Evolutionary conservation across 1,284 basidiomycete species (phyloP).

Genomic region (Sphaerobolus stellatus): DNA sequence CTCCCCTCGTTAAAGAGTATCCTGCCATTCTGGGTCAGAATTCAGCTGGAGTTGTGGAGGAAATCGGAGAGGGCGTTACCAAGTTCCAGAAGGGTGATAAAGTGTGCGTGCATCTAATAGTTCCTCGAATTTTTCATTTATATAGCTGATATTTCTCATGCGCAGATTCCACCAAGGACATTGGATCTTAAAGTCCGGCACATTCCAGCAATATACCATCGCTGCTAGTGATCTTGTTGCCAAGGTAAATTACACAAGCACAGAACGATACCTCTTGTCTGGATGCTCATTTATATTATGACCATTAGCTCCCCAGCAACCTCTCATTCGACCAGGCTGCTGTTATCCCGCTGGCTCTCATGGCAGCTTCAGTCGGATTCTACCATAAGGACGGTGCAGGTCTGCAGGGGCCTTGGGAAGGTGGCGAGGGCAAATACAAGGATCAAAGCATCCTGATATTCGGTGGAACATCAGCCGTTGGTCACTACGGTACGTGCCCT

Average conservation of each 20-base stretch:
- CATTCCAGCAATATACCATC: conserved; percentile 52
- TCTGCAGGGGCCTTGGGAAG: conserved; percentile 15
- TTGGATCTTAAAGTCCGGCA: conserved; percentile 36
- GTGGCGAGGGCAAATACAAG: conserved; percentile 35
- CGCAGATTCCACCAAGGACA: conserved; percentile 42
- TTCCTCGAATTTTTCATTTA: not conserved
- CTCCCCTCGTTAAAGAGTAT: conserved; percentile 28
- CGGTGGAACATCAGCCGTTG: conserved; percentile 44
- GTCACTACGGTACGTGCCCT: conserved; percentile 31
- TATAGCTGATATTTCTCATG: not conserved
- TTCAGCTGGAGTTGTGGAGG: conserved; percentile 54
- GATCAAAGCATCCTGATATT: conserved; percentile 41
- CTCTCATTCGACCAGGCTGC: conserved; percentile 45
- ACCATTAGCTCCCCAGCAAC: conserved; percentile 26
- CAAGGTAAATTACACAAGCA: too few relatives aligned
- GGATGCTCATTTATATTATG: not conserved
- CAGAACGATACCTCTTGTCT: not conserved
- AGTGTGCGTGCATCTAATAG: conserved; percentile 41
- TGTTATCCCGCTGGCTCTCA: conserved; percentile 34
- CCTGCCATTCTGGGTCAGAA: conserved; percentile 56
- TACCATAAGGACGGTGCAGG: conserved; percentile 26
- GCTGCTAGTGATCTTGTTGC: conserved; percentile 39
- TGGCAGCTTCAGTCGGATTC: conserved; percentile 40
- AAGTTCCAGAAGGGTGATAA: conserved; percentile 54
- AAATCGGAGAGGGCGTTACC: conserved; percentile 51